A percentile compares a stretch with the other conserved stretches of the same genome.
These are phyloP conservation scores for Gloeostereum incarnatum DNA, from an alignment of 768 basidiomycete genomes.

Conservation along the genomic window DNA sequence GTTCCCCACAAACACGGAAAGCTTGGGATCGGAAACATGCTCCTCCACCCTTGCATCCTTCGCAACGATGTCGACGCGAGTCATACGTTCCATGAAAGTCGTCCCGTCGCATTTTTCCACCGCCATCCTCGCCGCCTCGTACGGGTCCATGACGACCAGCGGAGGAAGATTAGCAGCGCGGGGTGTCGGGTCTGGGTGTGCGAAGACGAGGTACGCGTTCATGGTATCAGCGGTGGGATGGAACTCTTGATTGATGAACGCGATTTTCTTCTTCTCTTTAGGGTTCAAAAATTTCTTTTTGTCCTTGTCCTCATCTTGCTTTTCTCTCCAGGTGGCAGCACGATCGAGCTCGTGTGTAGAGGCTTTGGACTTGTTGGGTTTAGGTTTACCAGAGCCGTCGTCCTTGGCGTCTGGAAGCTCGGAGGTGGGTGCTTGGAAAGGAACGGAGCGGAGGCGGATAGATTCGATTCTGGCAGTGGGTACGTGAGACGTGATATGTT, in stretches of 20 bases:
- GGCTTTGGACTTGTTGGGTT: slow-evolving; percentile 19
- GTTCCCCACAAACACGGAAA: slow-evolving; percentile 85
- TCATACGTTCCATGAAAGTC: slow-evolving; percentile 63
- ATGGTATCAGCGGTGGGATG: slow-evolving; percentile 68
- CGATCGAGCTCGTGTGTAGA: slow-evolving; percentile 50
- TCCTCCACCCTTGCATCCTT: slow-evolving; percentile 15
- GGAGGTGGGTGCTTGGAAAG: slow-evolving; percentile 78
- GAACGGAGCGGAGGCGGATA: slow-evolving; percentile 86
- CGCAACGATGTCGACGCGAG: slow-evolving; percentile 70
- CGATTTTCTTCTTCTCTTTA: slow-evolving; percentile 85
- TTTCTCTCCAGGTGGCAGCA: slow-evolving; percentile 49
- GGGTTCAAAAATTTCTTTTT: slow-evolving; percentile 68
- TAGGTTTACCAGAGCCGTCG: slow-evolving; percentile 18
- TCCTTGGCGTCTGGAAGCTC: slow-evolving; percentile 39
- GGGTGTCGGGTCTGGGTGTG: slow-evolving; percentile 41
- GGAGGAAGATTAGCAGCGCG: slow-evolving; percentile 46
- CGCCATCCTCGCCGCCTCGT: slow-evolving; percentile 54
- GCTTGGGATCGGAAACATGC: slow-evolving; percentile 67
- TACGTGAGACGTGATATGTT: slow-evolving; percentile 65
- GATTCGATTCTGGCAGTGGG: slow-evolving; percentile 84
- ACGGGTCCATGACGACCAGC: slow-evolving; percentile 48
- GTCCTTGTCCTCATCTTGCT: slow-evolving; percentile 32
- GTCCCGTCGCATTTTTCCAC: slow-evolving; percentile 59
- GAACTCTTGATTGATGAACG: slow-evolving; percentile 90
- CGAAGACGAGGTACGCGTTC: slow-evolving; percentile 90